A percentile compares a stretch with the other conserved stretches of the same genome.
These are phyloP conservation scores for Raffaelea arxii DNA, from an alignment of 2,329 filamentous ascomycete species.

Conservation along the genomic window DNA sequence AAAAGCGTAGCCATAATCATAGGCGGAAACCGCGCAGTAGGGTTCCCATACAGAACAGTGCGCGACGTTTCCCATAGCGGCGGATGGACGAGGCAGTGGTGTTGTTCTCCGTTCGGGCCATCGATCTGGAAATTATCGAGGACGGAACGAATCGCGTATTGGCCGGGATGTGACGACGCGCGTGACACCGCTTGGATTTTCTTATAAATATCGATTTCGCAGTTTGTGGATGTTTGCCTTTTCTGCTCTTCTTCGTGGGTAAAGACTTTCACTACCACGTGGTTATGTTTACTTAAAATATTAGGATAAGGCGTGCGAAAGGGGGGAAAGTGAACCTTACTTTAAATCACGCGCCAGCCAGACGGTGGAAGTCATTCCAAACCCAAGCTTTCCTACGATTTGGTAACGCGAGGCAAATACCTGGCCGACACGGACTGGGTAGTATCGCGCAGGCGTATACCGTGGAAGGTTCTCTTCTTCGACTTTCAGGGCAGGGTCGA, in stretches of 20 bases:
- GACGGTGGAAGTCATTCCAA: constrained; percentile 20
- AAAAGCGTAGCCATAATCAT: background rate
- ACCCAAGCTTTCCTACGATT: constrained; percentile 30
- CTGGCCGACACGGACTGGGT: constrained; percentile 14
- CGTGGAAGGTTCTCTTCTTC: background rate
- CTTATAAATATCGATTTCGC: constrained; percentile 9
- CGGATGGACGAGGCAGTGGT: background rate
- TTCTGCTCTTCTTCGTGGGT: background rate
- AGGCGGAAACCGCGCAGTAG: background rate
- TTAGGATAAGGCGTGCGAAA: no score
- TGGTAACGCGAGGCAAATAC: constrained; percentile 21
- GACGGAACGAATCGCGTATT: background rate
- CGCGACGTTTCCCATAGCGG: background rate
- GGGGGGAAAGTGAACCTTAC: background rate
- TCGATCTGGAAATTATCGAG: background rate
- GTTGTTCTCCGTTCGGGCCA: background rate
- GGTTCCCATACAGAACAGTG: background rate
- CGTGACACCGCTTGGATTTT: background rate
- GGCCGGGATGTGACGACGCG: background rate
- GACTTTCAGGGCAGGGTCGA: background rate
- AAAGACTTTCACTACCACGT: constrained; percentile 14
- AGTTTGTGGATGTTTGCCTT: background rate
- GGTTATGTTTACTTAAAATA: background rate
- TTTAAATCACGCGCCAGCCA: constrained; percentile 3
- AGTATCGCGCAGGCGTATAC: constrained; percentile 9